Evolutionary conservation across 208 protist genomes (phyloP).

Genomic region (Sergeia podlipaevii): DNA sequence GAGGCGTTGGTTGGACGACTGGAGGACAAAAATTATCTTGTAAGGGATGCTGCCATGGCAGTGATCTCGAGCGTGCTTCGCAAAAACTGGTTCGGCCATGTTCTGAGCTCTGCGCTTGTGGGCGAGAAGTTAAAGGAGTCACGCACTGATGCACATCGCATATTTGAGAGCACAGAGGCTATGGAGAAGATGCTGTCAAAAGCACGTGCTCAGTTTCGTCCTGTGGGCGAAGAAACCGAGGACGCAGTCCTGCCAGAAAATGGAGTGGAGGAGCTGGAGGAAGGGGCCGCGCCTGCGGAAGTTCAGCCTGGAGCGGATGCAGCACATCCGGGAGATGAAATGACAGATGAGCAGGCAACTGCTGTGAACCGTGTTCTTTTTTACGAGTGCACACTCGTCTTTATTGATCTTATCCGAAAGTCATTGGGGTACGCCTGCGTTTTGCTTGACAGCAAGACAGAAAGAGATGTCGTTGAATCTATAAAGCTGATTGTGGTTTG

Average conservation of each 20-base stretch:
- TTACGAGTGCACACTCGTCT: conserved; percentile 69
- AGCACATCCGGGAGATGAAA: not conserved
- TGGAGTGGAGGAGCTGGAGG: conserved; percentile 8
- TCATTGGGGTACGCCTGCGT: conserved; percentile 56
- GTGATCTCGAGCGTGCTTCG: conserved; percentile 53
- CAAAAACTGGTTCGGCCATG: conserved; percentile 86
- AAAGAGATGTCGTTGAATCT: conserved; percentile 83
- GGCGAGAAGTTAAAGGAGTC: conserved; percentile 49
- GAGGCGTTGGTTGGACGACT: conserved; percentile 66
- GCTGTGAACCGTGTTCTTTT: conserved; percentile 69
- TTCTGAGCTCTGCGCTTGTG: conserved; percentile 55
- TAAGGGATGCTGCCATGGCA: conserved; percentile 77
- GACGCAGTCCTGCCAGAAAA: conserved; percentile 15
- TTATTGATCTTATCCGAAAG: conserved; percentile 62
- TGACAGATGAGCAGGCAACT: conserved; percentile 51
- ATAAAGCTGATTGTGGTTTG: conserved; percentile 85
- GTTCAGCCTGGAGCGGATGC: not conserved
- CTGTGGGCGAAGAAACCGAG: conserved; percentile 19
- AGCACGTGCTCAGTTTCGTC: conserved; percentile 32
- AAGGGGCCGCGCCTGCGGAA: conserved; percentile 2
- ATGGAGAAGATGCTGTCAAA: conserved; percentile 30
- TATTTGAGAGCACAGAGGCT: conserved; percentile 27
- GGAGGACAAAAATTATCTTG: conserved; percentile 84
- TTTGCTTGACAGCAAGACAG: conserved; percentile 81
- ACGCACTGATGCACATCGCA: conserved; percentile 8